phyloP scores from a whole-genome alignment of 2,329 filamentous ascomycete species.

The Pseudofabraea citricarpa region DNA sequence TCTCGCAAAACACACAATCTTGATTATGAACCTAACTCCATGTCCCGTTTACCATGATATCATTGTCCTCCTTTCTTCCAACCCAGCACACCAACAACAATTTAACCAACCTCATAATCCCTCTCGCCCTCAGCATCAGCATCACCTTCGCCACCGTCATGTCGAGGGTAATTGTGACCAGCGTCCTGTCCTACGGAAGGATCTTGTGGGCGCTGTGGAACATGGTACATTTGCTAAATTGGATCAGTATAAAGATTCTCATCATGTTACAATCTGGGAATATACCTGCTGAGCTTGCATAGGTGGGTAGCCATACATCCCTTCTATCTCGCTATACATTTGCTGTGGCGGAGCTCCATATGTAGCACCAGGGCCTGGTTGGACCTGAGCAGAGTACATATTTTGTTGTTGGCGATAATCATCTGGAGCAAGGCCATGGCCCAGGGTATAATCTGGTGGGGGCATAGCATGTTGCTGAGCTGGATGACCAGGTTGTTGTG shows the following conservation, averaged over 20 bases:
- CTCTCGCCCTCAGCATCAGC: conserved; percentile 40
- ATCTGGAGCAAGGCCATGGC: conserved; percentile 61
- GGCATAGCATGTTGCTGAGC: conserved; percentile 58
- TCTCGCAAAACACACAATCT: too few species aligned
- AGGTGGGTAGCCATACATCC: conserved; percentile 78
- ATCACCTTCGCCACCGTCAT: conserved; percentile 35
- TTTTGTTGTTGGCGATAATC: conserved; percentile 75
- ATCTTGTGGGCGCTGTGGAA: conserved; percentile 31
- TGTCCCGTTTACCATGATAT: neutral
- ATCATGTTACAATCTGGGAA: neutral
- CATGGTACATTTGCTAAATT: conserved; percentile 35
- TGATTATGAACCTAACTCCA: neutral
- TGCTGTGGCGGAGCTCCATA: conserved; percentile 71
- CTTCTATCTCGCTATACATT: conserved; percentile 78
- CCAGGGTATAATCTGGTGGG: conserved; percentile 56
- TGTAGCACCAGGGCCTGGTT: conserved; percentile 62
- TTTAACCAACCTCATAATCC: conserved; percentile 34
- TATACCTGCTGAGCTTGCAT: conserved; percentile 81
- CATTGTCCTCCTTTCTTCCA: neutral
- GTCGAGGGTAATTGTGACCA: conserved; percentile 30
- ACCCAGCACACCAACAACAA: conserved; percentile 15
- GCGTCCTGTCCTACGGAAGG: conserved; percentile 31
- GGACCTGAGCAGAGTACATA: conserved; percentile 80
- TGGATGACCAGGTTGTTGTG: conserved; percentile 39
- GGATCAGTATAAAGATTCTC: conserved; percentile 2